Evolutionary conservation across 208 protist genomes (phyloP).

Genomic region (Crithidia fasciculata): DNA sequence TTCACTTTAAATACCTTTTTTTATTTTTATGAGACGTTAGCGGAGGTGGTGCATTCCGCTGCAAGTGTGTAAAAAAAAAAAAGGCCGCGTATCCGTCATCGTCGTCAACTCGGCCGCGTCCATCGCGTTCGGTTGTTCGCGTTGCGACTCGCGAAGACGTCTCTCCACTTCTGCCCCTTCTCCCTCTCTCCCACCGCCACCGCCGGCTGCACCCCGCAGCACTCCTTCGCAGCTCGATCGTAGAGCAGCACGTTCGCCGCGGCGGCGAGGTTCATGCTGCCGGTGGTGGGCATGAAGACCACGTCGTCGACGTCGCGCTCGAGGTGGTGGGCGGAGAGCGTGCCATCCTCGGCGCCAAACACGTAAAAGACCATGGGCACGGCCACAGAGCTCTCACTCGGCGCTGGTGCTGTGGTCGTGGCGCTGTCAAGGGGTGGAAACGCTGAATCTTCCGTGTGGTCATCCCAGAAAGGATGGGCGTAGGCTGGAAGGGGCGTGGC

Average conservation of each 20-base stretch:
- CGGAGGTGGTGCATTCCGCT: no score
- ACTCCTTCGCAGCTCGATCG: constrained; percentile 63
- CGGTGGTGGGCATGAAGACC: constrained; percentile 68
- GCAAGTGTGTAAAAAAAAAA: no score
- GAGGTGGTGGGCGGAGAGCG: constrained; percentile 45
- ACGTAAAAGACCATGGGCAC: constrained; percentile 65
- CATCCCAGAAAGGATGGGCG: constrained; percentile 30
- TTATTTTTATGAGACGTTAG: no score
- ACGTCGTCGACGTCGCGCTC: constrained; percentile 56
- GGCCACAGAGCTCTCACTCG: neutral
- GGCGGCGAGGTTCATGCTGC: constrained; percentile 81
- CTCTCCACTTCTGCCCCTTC: constrained; percentile 9
- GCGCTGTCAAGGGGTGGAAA: no score
- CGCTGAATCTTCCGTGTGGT: no score
- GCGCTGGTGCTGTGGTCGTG: no score
- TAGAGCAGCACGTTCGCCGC: constrained; percentile 78
- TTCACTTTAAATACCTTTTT: no score
- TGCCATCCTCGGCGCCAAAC: constrained; percentile 71
- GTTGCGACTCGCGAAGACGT: constrained; percentile 47
- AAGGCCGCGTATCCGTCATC: no score
- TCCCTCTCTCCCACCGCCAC: neutral
- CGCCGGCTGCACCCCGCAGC: constrained; percentile 17
- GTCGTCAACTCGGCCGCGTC: constrained; percentile 11
- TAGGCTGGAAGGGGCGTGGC: constrained; percentile 49
- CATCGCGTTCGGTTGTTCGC: constrained; percentile 56